These are phyloP conservation scores for Boletellus deceptivus DNA, from an alignment of 1,284 basidiomycete species.

Conservation along the genomic window DNA sequence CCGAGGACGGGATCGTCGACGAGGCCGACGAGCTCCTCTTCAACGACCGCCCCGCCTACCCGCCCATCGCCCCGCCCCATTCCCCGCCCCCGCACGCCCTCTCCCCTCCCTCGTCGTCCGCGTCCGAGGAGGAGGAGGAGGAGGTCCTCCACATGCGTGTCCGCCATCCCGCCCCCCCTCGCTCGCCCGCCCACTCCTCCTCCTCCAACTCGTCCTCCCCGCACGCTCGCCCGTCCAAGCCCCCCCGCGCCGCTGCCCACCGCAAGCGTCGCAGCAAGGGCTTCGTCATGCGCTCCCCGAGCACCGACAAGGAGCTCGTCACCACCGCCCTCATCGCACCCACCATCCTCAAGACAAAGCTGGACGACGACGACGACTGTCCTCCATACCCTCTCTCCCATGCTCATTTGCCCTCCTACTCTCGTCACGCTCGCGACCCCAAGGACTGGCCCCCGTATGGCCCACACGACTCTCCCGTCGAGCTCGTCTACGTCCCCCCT, in stretches of 20 bases:
- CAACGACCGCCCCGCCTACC: slow-evolving; percentile 23
- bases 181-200: slow-evolving; percentile 35
- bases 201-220: slow-evolving; percentile 40
- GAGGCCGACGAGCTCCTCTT: slow-evolving; percentile 38
- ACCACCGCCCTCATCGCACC: slow-evolving; percentile 96
- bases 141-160: slow-evolving; percentile 29
- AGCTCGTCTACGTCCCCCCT: slow-evolving; percentile 62
- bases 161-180: slow-evolving; percentile 20
- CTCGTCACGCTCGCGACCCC: slow-evolving; percentile 3
- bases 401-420: slow-evolving; percentile 9
- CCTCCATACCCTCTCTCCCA: slow-evolving; percentile 12
- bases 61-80: slow-evolving; percentile 15
- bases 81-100: slow-evolving; percentile 23
- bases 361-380: slow-evolving; percentile 40
- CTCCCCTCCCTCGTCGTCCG: slow-evolving; percentile 38
- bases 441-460: slow-evolving; percentile 12
- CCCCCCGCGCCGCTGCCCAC: slow-evolving; percentile 10
- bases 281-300: slow-evolving; percentile 37
- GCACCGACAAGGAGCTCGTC: slow-evolving; percentile 57
- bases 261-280: slow-evolving; percentile 8
- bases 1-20: slow-evolving; percentile 44
- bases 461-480: slow-evolving; percentile 25
- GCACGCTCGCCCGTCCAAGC: slow-evolving; percentile 23
- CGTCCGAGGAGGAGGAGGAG: slow-evolving; percentile 32
- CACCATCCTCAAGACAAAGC: slow-evolving; percentile 83